phyloP scores from a whole-genome alignment of 805 yeast species.

The Torulaspora indica region DNA sequence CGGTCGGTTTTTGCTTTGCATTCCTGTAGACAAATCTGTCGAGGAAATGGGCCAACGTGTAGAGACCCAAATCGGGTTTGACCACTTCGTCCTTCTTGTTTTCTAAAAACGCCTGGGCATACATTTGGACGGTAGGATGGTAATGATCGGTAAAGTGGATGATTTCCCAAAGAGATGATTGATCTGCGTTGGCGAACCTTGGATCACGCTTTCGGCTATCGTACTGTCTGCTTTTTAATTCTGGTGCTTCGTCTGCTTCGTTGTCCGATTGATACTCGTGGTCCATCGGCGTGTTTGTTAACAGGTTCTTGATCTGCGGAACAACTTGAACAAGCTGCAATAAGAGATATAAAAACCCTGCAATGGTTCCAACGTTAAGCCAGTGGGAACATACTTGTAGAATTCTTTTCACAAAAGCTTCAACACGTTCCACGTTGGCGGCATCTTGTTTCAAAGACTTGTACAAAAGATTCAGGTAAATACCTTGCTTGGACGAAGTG shows the following conservation, averaged over 20 bases:
- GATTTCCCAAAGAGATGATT: constrained; percentile 83
- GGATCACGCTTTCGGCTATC: constrained; percentile 93
- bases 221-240: constrained; percentile 40
- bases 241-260: constrained; percentile 38
- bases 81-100: constrained; percentile 41
- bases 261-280: constrained; percentile 46
- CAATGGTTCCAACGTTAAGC: constrained; percentile 80
- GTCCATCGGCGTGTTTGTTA: constrained; percentile 51
- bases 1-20: constrained; percentile 67
- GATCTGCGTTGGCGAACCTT: constrained; percentile 77
- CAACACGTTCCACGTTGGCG: constrained; percentile 53
- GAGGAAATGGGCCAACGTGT: constrained; percentile 82
- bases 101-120: constrained; percentile 61
- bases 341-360: constrained; percentile 76
- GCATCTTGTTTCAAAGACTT: constrained; percentile 74
- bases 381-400: constrained; percentile 80
- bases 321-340: constrained; percentile 58
- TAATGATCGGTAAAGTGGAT: constrained; percentile 69
- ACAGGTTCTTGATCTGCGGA: constrained; percentile 64
- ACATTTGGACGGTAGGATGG: constrained; percentile 86
- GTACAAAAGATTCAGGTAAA: constrained; percentile 80
- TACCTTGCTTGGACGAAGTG: constrained; percentile 86
- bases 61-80: constrained; percentile 88
- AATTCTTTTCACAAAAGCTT: constrained; percentile 88
- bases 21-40: constrained; percentile 94